Conservation (phyloP, 768 basidiomycete genomes). For the Imleria badia region DNA sequence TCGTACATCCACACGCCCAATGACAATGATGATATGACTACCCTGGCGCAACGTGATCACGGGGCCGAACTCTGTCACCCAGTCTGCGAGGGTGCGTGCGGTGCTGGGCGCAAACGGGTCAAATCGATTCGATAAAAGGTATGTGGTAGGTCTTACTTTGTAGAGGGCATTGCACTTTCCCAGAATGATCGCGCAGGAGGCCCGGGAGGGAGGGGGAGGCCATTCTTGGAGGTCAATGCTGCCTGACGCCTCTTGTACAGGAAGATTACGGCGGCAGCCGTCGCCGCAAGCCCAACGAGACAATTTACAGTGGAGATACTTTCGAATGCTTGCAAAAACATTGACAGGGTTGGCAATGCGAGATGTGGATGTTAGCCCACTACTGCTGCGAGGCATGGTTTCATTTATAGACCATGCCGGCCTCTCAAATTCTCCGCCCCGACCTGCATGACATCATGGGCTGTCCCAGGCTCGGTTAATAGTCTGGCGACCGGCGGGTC, state of each 20-base stretch:
- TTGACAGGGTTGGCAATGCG: neutral
- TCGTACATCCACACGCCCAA: constrained; percentile 24
- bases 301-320: neutral
- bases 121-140: neutral
- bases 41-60: constrained; percentile 52
- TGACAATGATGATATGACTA: constrained; percentile 22
- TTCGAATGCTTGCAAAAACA: neutral
- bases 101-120: neutral
- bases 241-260: constrained; percentile 2
- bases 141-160: constrained; percentile 13
- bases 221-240: neutral
- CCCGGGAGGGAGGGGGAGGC: constrained; percentile 23
- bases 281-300: constrained; percentile 1
- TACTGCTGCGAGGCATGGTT: no score
- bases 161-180: constrained; percentile 19
- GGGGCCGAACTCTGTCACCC: constrained; percentile 57
- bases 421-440: no score
- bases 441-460: no score
- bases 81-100: constrained; percentile 43
- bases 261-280: neutral
- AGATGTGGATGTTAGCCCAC: no score
- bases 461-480: no score
- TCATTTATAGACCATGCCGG: no score
- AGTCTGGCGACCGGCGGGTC: no score
- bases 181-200: constrained; percentile 27